Base-by-base conservation (phyloP, 179 eudicot species). In the Beta macrorhiza region DNA sequence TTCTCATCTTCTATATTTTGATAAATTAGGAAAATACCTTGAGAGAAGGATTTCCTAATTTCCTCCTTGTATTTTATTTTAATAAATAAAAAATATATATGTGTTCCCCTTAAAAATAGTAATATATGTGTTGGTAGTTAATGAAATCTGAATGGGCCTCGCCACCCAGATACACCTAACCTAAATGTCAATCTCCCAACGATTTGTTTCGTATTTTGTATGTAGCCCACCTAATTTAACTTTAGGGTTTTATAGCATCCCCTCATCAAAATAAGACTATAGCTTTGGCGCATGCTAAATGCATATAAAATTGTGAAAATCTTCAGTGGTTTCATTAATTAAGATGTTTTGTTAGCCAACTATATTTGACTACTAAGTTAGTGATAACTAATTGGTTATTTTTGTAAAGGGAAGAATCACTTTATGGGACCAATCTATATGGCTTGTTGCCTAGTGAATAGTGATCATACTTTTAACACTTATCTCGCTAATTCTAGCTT, bases 301-400 rank as follows among this genome's bases (percentile, higher is more conserved):
- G 17, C 56, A 20, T 13, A 49, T 49, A 37, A 37, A 3, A 20
- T 20, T 25, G 42, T 51, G 11, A 22, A 72, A 13, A 12, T 25
- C 22, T 72, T 65, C 11, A 64, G 22, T 76, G 69, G 72, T 53
- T 51, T 67, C 77, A 62, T 73, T 56, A 73, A 47, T 49, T 59
- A 58, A 58, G 72, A 57, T 45, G 29, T 70, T 79, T 77, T 72
- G 82, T 77, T 79, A 79, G 88, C 90, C 87, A 80, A 86, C 88
- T 83, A 81, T 76, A 52, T 85, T 85, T 78, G 83, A 87, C 86
- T 73, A 80, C 37, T 2, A 56, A 22, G 9, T 29, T 75, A 75
- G 78, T 67, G 74, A 51, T 57, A 17, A 29, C 10, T 49, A 44
- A 14, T 59, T 51, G 47, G 51, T 78, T 65, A 53, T 19, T 81